Evolutionary conservation across 495 filamentous ascomycete genomes (phyloP), one percentile per base, ranked within the genome.

Genomic region (Cenococcum geophilum): DNA sequence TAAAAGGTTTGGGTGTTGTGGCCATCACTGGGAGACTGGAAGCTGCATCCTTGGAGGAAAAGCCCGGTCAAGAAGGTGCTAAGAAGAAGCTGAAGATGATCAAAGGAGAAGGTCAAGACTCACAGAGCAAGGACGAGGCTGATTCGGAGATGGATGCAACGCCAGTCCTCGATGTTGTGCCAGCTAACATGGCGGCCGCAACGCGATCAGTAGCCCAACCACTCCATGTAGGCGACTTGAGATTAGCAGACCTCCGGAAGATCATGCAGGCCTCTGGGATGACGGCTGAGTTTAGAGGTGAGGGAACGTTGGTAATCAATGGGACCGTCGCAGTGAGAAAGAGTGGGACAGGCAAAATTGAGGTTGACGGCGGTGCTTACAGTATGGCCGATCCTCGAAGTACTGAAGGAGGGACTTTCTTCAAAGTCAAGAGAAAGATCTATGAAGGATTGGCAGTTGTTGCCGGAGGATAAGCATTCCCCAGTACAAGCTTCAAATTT

Each of bases 151-250:
- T 56, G 35, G 68, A 69, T 51, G 63, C 22, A 67, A 73, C 48
- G 60, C 77, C 50, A 21, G 49, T 66, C 11, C 82, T 98, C 2
- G 90, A 96, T 66, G 76, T 89, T 23, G 76, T 96, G 6, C 89
- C 91, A 1, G 76, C 80, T n/a, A 88, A 78, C 65, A 82, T 93
- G 74, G 84, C 86, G 8, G 85, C 89, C 1, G 86, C 89, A 0
- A 87, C 86, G 4, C 80, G 88, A 49, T 87, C 87, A 12, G 82
- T 88, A 57, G 84, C 90, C 8, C 91, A 92, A 37, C 91, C 95
- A 9, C 81, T 99, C 11, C 95, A 97, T 70, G 95, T 97, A 22
- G 93, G 93, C 58, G 93, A 99, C 68, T 77, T 97, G 18, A 80
- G 93, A 18, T 80, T 99, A 14, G 91, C 93, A 0, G 91, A 97